phyloP scores from a whole-genome alignment of 2,329 filamentous ascomycete genomes.

The Endothia cerciana region DNA sequence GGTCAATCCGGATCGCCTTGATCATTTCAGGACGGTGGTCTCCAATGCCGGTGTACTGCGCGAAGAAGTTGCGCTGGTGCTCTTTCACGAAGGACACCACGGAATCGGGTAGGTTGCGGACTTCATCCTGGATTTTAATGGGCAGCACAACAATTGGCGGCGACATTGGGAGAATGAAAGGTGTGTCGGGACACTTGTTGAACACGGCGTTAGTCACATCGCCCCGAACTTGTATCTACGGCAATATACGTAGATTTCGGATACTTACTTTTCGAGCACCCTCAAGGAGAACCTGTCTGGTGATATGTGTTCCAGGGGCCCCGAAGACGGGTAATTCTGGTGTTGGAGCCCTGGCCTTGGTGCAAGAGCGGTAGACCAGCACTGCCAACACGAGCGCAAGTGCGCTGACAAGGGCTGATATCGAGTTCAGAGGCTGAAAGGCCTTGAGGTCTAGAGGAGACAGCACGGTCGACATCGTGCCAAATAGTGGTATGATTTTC shows the following conservation, averaged over 20 bases:
- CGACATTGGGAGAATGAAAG: neutral
- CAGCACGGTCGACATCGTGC: neutral
- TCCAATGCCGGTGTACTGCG: neutral
- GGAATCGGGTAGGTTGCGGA: neutral
- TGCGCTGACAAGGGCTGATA: neutral
- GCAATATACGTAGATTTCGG: neutral
- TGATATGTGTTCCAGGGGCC: neutral
- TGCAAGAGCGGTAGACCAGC: neutral
- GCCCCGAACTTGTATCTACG: too few relatives aligned
- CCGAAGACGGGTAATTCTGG: neutral
- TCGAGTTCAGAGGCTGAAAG: neutral
- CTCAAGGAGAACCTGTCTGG: neutral
- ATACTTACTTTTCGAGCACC: neutral
- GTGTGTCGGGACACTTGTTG: neutral
- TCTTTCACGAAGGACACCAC: neutral
- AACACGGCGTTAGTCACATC: too few relatives aligned
- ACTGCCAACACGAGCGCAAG: neutral
- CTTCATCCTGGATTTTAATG: neutral
- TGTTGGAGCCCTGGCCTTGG: neutral
- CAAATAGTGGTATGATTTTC: neutral
- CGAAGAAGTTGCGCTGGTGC: neutral
- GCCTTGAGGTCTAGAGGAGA: neutral
- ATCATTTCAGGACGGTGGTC: neutral
- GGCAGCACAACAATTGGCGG: neutral
- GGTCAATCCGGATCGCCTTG: slow-evolving; percentile 1